Evolutionary conservation across 2,329 filamentous ascomycete genomes (phyloP), one percentile per base, ranked within the genome.

Genomic region (Penicillium sp.): DNA sequence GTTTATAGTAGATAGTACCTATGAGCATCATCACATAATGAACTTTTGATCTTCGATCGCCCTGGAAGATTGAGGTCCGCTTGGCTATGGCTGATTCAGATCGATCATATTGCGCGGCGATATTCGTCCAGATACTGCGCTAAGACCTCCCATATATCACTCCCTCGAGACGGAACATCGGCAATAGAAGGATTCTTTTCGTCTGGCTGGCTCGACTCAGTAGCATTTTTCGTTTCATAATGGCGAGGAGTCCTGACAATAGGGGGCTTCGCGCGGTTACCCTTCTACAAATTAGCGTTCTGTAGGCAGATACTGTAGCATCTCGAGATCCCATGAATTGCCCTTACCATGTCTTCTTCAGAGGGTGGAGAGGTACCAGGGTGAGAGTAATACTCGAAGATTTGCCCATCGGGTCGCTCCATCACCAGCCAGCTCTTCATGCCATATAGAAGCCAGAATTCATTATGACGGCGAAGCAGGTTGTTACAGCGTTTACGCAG

Each of bases 401-500:
- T 45, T 33, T 26, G 23, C 3, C 53, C 48, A 10, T 55, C 39
- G 19, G 37, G 31, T n/a, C 31, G 21, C 29, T 55, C 53, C 48
- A 55, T 55, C 3, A 45, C 37, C 1, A 55, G 31, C 53, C 44
- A 55, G 39, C 48, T 55, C 36, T 44, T 48, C 8, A 55, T 55
- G 14, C 23, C 28, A 29, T 55, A 55, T 33, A 55, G 26, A 7
- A 16, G 42, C 52, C 48, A 55, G 36, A 55, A 55, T 10, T 55
- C 36, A 51, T 55, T 55, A 18, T 55, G 48, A 18, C 52, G 43
- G 10, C 52, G 52, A 13, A 55, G 37, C 16, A 55, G 23, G 34
- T 55, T 55, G 28, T 55, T 48, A 11, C 48, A 34, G n/a, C 52
- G 52, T 23, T 55, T 55, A 3, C 48, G 52, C 10, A 55, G 21